These are phyloP conservation scores for Cercophora scortea DNA, from an alignment of 495 filamentous ascomycete species.

Conservation along the genomic window DNA sequence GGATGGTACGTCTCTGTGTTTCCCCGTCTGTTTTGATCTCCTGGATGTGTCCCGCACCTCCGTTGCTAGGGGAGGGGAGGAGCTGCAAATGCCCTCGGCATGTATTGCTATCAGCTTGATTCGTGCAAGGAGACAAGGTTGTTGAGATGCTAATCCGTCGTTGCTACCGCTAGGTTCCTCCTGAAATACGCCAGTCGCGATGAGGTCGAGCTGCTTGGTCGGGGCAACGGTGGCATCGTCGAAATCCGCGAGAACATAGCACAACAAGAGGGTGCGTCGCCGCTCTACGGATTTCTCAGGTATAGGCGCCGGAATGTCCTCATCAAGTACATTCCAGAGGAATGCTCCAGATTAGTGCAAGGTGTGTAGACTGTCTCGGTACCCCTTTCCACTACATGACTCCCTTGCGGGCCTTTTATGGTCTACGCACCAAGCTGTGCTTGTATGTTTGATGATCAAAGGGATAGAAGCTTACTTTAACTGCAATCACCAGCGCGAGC, in stretches of 20 bases:
- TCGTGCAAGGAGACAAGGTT: too few relatives aligned
- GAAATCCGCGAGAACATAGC: slow-evolving; percentile 75
- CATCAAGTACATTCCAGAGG: slow-evolving; percentile 86
- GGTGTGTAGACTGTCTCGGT: slow-evolving; percentile 45
- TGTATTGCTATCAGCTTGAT: too few relatives aligned
- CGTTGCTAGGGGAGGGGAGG: slow-evolving; percentile 1
- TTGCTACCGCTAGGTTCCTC: slow-evolving; percentile 61
- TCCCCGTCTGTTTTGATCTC: not conserved
- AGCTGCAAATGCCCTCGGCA: too few relatives aligned
- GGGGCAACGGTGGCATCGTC: slow-evolving; percentile 74
- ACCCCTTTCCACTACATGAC: slow-evolving; percentile 1
- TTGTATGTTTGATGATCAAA: not conserved
- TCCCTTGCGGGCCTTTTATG: not conserved
- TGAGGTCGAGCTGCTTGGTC: slow-evolving; percentile 70
- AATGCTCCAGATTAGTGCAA: slow-evolving; percentile 81
- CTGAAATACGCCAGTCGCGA: slow-evolving; percentile 87
- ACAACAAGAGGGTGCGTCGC: slow-evolving; percentile 72
- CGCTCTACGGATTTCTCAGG: slow-evolving; percentile 84
- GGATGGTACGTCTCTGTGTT: slow-evolving; percentile 62
- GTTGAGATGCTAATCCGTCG: not conserved
- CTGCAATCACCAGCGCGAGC: slow-evolving; percentile 58
- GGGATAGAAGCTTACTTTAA: slow-evolving; percentile 5
- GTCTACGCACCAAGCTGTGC: not conserved
- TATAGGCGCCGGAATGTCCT: slow-evolving; percentile 87
- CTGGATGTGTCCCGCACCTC: not conserved